Percentiles rank a stretch among this genome's conserved stretches.
These are phyloP conservation scores for Incumbomyces delicatus DNA, from an alignment of 2,329 filamentous ascomycete genomes.

Conservation along the genomic window DNA sequence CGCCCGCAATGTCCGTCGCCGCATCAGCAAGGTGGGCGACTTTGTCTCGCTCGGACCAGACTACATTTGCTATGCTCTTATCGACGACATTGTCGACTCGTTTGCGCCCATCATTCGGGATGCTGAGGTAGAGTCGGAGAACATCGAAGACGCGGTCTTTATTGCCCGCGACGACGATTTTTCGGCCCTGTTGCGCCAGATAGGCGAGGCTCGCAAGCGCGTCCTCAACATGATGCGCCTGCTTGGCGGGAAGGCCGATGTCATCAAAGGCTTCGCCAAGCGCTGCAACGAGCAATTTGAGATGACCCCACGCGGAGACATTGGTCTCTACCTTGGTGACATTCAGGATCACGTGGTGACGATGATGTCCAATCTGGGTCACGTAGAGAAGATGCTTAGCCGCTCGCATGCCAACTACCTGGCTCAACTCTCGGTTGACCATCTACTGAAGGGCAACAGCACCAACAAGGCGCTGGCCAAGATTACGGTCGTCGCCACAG, in stretches of 20 bases:
- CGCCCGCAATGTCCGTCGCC: conserved; percentile 76
- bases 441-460: conserved; percentile 74
- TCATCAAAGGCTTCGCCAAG: conserved; percentile 94
- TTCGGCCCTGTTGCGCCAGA: conserved; percentile 72
- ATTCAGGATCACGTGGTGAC: conserved; percentile 99
- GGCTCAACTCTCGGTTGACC: conserved; percentile 86
- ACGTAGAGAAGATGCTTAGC: conserved; percentile 96
- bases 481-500: conserved; percentile 86
- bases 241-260: conserved; percentile 93
- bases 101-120: conserved; percentile 84
- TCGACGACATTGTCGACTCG: conserved; percentile 95
- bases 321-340: conserved; percentile 90
- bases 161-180: conserved; percentile 85
- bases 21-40: conserved; percentile 86
- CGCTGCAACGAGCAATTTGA: conserved; percentile 97
- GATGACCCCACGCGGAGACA: conserved; percentile 89
- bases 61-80: conserved; percentile 98
- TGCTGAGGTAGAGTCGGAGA: conserved; percentile 79
- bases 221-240: conserved; percentile 89
- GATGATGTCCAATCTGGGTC: conserved; percentile 92
- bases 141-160: conserved; percentile 92
- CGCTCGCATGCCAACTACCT: conserved; percentile 93
- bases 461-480: conserved; percentile 88
- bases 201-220: conserved; percentile 85
- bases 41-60: conserved; percentile 91